Evolutionary conservation across 345 rosid species (phyloP).

Genomic region (Euphorbia peplus): DNA sequence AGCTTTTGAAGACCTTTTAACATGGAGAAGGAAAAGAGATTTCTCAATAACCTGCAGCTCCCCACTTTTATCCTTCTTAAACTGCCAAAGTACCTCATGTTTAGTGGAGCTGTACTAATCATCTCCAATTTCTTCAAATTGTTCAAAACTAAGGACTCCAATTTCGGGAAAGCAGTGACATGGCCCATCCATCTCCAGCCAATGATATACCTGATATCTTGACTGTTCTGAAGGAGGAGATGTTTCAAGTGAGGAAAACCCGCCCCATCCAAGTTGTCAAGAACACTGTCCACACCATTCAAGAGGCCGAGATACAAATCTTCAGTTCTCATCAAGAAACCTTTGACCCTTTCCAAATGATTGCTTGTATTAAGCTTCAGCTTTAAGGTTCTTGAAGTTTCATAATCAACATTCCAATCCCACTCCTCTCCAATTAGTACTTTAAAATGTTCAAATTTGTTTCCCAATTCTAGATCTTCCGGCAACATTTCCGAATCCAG

Average conservation of each 20-base stretch:
- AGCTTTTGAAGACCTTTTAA: neutral
- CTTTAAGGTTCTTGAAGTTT: conserved; percentile 13
- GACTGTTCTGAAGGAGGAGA: conserved; percentile 10
- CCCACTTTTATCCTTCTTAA: conserved; percentile 9
- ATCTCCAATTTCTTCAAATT: conserved; percentile 15
- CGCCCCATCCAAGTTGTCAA: conserved; percentile 9
- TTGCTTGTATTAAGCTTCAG: conserved; percentile 6
- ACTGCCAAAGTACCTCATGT: conserved; percentile 8
- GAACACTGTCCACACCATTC: conserved; percentile 9
- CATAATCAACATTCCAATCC: no score
- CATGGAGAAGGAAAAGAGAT: conserved; percentile 19
- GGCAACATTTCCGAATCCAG: neutral
- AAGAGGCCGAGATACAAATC: conserved; percentile 11
- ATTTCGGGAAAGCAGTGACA: neutral
- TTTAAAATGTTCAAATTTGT: no score
- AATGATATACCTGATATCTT: conserved; percentile 5
- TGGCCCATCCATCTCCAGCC: neutral
- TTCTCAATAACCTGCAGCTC: conserved; percentile 16
- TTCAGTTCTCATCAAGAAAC: conserved; percentile 18
- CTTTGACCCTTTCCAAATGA: neutral
- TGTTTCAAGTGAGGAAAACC: conserved; percentile 21
- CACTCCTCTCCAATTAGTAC: no score
- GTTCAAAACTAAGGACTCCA: conserved; percentile 14
- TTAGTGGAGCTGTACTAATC: neutral
- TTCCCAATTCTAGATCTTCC: no score